Percentiles rank a stretch among this genome's conserved stretches.
Conservation (phyloP, 495 filamentous ascomycete genomes). For the Chaetomium tenue region DNA sequence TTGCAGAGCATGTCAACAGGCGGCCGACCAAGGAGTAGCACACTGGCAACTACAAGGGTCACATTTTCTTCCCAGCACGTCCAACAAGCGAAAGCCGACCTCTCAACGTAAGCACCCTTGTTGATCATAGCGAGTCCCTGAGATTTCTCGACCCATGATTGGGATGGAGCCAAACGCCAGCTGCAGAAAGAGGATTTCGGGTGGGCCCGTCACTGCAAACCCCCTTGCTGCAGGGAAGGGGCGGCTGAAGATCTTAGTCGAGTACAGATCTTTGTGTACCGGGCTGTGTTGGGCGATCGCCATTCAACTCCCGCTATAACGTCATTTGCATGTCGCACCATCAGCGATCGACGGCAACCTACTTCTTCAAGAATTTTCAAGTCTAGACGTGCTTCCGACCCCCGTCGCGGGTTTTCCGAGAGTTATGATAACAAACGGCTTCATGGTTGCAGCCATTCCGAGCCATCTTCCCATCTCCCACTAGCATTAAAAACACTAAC, state of each 20-base stretch:
- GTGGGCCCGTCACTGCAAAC: background rate
- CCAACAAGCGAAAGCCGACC: background rate
- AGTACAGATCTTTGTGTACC: background rate
- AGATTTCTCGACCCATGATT: background rate
- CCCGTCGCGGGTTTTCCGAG: background rate
- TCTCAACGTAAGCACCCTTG: background rate
- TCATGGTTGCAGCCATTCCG: too few species aligned
- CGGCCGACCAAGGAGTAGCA: too few species aligned
- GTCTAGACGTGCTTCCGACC: too few species aligned
- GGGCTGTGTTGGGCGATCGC: background rate
- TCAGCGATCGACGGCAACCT: background rate
- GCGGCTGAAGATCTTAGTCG: background rate
- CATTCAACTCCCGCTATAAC: conserved; percentile 5
- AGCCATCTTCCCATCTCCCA: too few species aligned
- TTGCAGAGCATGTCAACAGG: background rate
- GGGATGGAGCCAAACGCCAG: background rate
- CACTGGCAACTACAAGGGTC: background rate
- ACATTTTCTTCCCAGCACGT: background rate
- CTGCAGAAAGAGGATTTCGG: background rate
- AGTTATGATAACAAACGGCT: background rate
- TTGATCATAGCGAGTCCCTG: background rate
- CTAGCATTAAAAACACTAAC: too few species aligned
- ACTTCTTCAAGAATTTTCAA: background rate
- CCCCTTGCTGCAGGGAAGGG: conserved; percentile 1
- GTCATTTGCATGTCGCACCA: conserved; percentile 8